Evolutionary conservation across 345 rosid genomes (phyloP), one percentile per base, ranked within the genome.

Genomic region (Heritiera littoralis): DNA sequence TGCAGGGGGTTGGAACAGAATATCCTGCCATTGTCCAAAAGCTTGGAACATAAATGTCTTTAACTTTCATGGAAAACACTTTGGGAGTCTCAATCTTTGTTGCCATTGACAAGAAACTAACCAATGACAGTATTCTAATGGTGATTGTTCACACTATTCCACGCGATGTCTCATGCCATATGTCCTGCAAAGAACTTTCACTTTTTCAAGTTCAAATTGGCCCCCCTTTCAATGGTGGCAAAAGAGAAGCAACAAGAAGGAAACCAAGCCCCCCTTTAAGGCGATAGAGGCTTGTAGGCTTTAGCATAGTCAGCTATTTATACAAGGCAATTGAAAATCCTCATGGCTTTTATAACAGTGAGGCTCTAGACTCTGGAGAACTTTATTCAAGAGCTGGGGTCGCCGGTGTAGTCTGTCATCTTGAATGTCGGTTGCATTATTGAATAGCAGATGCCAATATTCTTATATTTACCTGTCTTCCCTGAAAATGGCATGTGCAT

Each of bases 101-200:
- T 58, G 70, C 40, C 69, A 55, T 70, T 77, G 70, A 76, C 78
- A 66, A 80, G 75, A 79, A 77, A 66, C 74, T 64, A 58, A 23
- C 74, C 69, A 58, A 23, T 75, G 32, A 45, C 72, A 60, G 79
- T 60, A 17, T 15, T 59, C 67, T 18, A 68, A 75, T 61, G 79
- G 74, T 18, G 68, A 54, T 55, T 66, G 78, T 9, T 51, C 64
- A 74, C 52, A 54, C 73, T 75, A 13, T 41, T 77, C 40, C 7
- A 51, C 54, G 56, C 81, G 56, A 49, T 23, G 14, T 35, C 10
- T 28, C 79, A 43, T 43, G 59, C 66, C 81, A 28, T 40, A 60
- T 43, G 66, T 68, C 77, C 41, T 41, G 59, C 80, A 77, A 55
- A 52, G 15, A 68, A 55, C 69, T 15, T 6, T 67, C 15, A 23